Conservation (phyloP, 441 rosid genomes). For the Kokia cookei region DNA sequence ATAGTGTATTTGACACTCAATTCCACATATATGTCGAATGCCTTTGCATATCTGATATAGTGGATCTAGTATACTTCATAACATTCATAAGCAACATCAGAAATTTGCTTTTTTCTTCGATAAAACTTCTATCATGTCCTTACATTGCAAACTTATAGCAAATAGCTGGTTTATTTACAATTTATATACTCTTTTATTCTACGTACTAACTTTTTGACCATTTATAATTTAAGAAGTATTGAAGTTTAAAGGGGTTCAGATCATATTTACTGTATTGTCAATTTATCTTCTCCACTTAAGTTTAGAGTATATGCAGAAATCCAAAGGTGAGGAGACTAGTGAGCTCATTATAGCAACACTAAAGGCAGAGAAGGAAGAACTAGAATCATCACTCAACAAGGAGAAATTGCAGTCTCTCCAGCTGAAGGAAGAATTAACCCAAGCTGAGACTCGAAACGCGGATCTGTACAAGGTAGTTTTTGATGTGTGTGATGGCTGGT, state of each 20-base stretch:
- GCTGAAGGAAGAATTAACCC: constrained; percentile 71
- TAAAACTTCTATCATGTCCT: not conserved
- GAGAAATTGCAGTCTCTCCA: constrained; percentile 69
- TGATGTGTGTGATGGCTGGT: not conserved
- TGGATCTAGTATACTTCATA: not conserved
- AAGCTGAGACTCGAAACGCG: constrained; percentile 68
- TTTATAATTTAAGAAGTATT: not conserved
- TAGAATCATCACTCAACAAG: constrained; percentile 63
- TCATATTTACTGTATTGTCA: not conserved
- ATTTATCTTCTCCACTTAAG: constrained; percentile 3
- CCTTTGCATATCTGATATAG: not conserved
- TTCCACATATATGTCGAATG: not conserved
- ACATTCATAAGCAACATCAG: not conserved
- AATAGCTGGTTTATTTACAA: not conserved
- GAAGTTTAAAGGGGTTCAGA: not conserved
- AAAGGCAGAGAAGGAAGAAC: constrained; percentile 76
- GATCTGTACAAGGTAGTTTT: constrained; percentile 75
- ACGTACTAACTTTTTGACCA: not conserved
- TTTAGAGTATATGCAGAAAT: constrained; percentile 35
- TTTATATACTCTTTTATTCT: not conserved
- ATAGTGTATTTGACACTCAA: not conserved
- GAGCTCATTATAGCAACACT: constrained; percentile 46
- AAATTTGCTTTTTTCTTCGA: not conserved
- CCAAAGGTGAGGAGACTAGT: constrained; percentile 41
- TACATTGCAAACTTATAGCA: not conserved